phyloP scores from a whole-genome alignment of 441 rosid genomes.

The Euphorbia celastroides region DNA sequence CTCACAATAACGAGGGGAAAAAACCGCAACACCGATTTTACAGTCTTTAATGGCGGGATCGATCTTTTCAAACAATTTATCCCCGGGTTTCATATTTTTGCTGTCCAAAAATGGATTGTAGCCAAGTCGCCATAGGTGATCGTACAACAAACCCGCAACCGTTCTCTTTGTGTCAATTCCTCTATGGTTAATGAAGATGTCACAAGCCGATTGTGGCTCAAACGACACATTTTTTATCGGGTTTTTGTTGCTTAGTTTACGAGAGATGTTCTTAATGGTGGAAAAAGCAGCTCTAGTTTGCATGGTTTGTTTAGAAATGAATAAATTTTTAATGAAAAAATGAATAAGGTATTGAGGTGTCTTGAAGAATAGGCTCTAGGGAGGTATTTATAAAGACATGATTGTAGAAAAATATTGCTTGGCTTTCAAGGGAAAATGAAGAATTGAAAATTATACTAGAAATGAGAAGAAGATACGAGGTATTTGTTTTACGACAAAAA shows the following conservation, averaged over 20 bases:
- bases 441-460: constrained; percentile 22
- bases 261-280: constrained; percentile 21
- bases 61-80: constrained; percentile 46
- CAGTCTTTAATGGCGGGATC: constrained; percentile 40
- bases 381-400: constrained; percentile 5
- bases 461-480: neutral
- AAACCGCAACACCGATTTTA: constrained; percentile 58
- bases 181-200: constrained; percentile 76
- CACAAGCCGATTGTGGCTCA: constrained; percentile 24
- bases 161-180: constrained; percentile 69
- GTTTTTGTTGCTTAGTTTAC: constrained; percentile 12
- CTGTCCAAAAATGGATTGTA: constrained; percentile 56
- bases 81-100: constrained; percentile 77
- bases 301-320: constrained; percentile 27
- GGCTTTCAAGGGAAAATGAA: neutral
- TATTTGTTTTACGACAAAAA: no score
- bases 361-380: neutral
- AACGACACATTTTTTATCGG: neutral
- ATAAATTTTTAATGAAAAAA: neutral
- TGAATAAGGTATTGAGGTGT: neutral
- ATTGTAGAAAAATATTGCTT: neutral
- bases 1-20: constrained; percentile 68
- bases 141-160: constrained; percentile 52
- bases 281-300: constrained; percentile 27
- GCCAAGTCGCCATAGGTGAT: constrained; percentile 36